Percentiles rank a stretch among this genome's conserved stretches.
Conservation (phyloP, 2,329 filamentous ascomycete species). For the Monilinia aucupariae region DNA sequence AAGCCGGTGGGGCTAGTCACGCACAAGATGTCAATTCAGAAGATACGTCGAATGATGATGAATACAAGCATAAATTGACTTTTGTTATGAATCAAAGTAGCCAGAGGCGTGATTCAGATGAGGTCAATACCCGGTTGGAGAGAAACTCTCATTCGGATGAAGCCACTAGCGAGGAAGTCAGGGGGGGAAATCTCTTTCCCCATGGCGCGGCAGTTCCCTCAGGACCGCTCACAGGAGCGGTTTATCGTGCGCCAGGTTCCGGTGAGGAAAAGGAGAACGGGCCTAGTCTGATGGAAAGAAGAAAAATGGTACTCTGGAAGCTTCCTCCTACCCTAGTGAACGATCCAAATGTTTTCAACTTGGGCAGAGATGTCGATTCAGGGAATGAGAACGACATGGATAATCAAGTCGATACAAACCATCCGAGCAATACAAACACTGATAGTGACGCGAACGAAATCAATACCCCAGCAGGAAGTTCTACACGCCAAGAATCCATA, state of each 20-base stretch:
- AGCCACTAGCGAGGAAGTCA: neutral
- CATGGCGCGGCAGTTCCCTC: too few relatives aligned
- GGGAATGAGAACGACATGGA: conserved; percentile 30
- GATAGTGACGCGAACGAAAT: too few relatives aligned
- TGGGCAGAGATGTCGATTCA: conserved; percentile 20
- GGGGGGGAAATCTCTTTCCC: neutral
- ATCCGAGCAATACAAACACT: neutral
- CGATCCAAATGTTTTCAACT: conserved; percentile 24
- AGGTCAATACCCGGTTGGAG: neutral
- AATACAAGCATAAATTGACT: neutral
- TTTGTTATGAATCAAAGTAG: neutral
- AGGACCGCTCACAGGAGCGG: too few relatives aligned
- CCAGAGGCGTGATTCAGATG: neutral
- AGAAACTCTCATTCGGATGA: neutral
- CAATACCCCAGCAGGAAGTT: neutral
- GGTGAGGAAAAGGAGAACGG: too few relatives aligned
- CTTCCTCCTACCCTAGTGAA: conserved; percentile 15
- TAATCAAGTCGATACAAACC: neutral
- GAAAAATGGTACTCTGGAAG: neutral
- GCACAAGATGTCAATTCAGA: neutral
- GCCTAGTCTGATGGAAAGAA: neutral
- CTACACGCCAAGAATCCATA: conserved; percentile 21
- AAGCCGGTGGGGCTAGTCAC: neutral
- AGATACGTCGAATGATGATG: neutral
- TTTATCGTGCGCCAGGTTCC: too few relatives aligned